Evolutionary conservation across 2,329 filamentous ascomycete genomes (phyloP).

Genomic region (Talaromyces amestolkiae): DNA sequence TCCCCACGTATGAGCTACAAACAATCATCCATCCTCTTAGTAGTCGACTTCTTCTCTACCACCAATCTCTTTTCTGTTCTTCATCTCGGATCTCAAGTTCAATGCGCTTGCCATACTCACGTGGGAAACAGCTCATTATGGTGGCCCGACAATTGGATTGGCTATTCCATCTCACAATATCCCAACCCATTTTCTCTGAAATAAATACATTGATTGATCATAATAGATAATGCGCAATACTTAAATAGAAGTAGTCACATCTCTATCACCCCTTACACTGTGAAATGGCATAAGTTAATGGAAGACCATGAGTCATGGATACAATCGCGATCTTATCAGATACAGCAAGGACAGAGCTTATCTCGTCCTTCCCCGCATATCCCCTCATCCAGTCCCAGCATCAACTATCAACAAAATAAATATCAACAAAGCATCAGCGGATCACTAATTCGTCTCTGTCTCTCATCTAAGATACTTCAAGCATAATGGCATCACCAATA

Average conservation of each 20-base stretch:
- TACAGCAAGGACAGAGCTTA: conserved; percentile 5
- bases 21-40: no score
- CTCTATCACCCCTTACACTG: no score
- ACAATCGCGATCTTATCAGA: background rate
- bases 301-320: no score
- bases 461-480: no score
- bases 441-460: no score
- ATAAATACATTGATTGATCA: no score
- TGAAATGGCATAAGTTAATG: no score
- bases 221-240: no score
- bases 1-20: no score
- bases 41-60: background rate
- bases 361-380: conserved; percentile 11
- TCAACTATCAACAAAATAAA: background rate
- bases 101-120: background rate
- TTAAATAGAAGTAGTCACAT: no score
- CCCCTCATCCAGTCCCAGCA: background rate
- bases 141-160: background rate
- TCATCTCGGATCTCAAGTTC: background rate
- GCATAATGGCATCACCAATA: conserved; percentile 39
- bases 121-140: background rate
- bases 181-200: no score
- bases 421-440: no score
- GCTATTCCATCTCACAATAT: background rate
- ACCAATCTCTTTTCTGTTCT: background rate